These are phyloP conservation scores for Basidiobolus meristosporus DNA, from an alignment of 371 early-diverging fungal species.

Conservation along the genomic window DNA sequence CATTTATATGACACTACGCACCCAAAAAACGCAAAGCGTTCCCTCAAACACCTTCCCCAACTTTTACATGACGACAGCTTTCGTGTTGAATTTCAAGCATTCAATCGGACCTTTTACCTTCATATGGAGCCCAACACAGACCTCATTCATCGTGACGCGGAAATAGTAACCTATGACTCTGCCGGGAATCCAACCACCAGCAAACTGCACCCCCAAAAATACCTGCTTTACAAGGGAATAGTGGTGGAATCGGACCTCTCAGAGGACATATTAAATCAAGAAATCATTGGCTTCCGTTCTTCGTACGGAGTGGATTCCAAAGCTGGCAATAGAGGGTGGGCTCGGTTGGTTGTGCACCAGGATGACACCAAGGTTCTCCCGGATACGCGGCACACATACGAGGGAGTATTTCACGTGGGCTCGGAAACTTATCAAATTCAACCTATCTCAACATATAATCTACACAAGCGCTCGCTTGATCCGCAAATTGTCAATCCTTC, in stretches of 20 bases:
- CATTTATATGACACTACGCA: no score
- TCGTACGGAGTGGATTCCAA: conserved; percentile 13
- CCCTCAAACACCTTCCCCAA: no score
- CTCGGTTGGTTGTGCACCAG: conserved; percentile 29
- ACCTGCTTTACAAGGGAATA: conserved; percentile 34
- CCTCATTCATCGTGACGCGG: conserved; percentile 47
- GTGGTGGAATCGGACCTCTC: conserved; percentile 14
- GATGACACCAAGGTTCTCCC: conserved; percentile 10
- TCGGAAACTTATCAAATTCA: conserved; percentile 43
- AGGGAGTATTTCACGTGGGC: conserved; percentile 33
- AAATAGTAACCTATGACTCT: conserved; percentile 10
- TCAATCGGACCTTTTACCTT: conserved; percentile 45
- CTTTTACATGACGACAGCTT: conserved; percentile 28
- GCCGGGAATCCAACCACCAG: conserved; percentile 7
- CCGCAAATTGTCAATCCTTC: conserved; percentile 15
- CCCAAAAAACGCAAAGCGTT: no score
- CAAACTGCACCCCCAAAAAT: conserved; percentile 12
- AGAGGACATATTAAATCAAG: conserved; percentile 8
- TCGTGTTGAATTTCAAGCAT: conserved; percentile 36
- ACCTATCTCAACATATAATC: conserved; percentile 23
- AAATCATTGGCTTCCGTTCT: conserved; percentile 9
- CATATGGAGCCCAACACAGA: conserved; percentile 51
- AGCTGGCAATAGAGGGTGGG: conserved; percentile 56
- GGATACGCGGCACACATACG: conserved; percentile 10
- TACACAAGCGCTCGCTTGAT: conserved; percentile 30